Evolutionary conservation across 495 filamentous ascomycete species (phyloP).

Genomic region (Annulohypoxylon stygium): DNA sequence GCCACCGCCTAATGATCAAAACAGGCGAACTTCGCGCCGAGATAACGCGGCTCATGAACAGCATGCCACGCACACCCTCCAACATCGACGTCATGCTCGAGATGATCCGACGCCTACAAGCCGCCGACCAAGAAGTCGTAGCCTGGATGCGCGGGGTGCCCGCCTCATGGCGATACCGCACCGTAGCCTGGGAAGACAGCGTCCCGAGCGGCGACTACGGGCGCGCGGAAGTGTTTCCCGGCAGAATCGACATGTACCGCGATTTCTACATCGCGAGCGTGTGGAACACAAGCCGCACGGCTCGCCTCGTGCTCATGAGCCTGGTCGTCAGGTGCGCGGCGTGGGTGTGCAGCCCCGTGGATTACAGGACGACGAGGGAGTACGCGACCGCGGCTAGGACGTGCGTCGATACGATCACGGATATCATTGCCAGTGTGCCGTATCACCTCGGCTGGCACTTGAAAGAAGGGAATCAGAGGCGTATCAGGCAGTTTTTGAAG

Average conservation of each 20-base stretch:
- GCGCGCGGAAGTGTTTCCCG: conserved; percentile 63
- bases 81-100: conserved; percentile 56
- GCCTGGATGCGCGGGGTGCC: conserved; percentile 60
- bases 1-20: conserved; percentile 60
- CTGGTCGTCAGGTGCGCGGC: conserved; percentile 64
- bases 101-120: conserved; percentile 59
- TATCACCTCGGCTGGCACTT: conserved; percentile 65
- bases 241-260: conserved; percentile 63
- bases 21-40: conserved; percentile 63
- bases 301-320: conserved; percentile 60
- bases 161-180: conserved; percentile 55
- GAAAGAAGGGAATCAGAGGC: conserved; percentile 20
- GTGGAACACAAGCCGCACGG: conserved; percentile 61
- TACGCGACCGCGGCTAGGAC: conserved; percentile 59
- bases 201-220: conserved; percentile 56
- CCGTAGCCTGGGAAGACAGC: conserved; percentile 61
- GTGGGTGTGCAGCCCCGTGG: conserved; percentile 63
- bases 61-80: conserved; percentile 51
- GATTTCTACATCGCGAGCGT: conserved; percentile 65
- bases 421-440: conserved; percentile 65
- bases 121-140: conserved; percentile 57
- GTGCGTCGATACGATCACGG: conserved; percentile 60
- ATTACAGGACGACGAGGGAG: conserved; percentile 67
- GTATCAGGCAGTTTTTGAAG: background rate
- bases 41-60: conserved; percentile 56